Percentiles rank a stretch among this genome's conserved stretches.
Evolutionary conservation across 352 stramenopile species (phyloP).

Genomic region (Globisporangium paddicum): DNA sequence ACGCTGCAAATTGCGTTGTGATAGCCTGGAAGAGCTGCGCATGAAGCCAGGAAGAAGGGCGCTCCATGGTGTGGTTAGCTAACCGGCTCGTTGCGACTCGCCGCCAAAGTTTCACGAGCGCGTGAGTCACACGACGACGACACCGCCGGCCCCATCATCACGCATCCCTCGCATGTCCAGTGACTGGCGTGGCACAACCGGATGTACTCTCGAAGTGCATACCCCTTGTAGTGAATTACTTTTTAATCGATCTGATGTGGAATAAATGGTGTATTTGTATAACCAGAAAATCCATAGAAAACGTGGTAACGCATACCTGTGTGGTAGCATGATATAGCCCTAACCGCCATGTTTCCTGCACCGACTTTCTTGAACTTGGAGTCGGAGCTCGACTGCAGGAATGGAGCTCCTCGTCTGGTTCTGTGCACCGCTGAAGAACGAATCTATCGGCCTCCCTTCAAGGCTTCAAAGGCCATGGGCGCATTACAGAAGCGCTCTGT

Average conservation of each 20-base stretch:
- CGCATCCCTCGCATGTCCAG: neutral
- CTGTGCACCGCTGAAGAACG: neutral
- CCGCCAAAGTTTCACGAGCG: neutral
- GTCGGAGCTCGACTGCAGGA: neutral
- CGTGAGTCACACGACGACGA: constrained; percentile 8
- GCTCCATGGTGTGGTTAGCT: constrained; percentile 8
- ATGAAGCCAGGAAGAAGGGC: neutral
- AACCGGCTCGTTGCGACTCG: constrained; percentile 1
- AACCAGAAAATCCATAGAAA: too few relatives aligned
- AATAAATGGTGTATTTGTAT: too few relatives aligned
- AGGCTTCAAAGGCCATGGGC: neutral
- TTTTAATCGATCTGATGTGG: too few relatives aligned
- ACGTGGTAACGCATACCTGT: too few relatives aligned
- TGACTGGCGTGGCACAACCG: neutral
- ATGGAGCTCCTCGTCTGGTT: neutral
- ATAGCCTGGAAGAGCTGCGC: too few relatives aligned
- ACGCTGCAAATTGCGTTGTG: constrained; percentile 2
- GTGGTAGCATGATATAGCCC: neutral
- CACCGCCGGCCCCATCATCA: neutral
- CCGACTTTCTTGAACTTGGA: neutral
- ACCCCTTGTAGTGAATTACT: neutral
- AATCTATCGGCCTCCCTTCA: neutral
- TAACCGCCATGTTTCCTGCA: neutral
- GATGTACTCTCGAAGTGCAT: neutral
- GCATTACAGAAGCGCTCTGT: too few relatives aligned